Evolutionary conservation across 2,329 filamentous ascomycete species (phyloP).

Genomic region (Didymella glomerata): DNA sequence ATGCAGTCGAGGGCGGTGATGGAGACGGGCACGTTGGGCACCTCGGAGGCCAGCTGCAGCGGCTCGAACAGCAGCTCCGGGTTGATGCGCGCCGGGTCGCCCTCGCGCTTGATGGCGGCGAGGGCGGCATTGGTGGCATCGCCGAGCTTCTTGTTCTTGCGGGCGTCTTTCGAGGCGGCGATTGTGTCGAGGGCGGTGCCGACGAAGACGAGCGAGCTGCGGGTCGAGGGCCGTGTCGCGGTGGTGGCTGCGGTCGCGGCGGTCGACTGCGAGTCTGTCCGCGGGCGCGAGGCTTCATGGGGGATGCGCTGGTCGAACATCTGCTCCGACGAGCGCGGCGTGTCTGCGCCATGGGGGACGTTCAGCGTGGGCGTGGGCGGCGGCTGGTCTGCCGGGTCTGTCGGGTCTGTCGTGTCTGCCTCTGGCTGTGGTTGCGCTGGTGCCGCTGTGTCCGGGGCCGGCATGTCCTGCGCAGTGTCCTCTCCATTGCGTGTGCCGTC

Average conservation of each 20-base stretch:
- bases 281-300: conserved; percentile 48
- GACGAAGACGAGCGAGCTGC: conserved; percentile 96
- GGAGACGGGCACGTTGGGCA: conserved; percentile 82
- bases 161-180: conserved; percentile 87
- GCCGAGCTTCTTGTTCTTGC: conserved; percentile 82
- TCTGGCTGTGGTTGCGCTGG: background rate
- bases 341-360: conserved; percentile 37
- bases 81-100: conserved; percentile 81
- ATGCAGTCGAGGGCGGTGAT: conserved; percentile 96
- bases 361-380: conserved; percentile 27
- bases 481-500: background rate
- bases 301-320: conserved; percentile 48
- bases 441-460: conserved; percentile 26
- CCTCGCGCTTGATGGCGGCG: conserved; percentile 80
- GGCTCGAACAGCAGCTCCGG: conserved; percentile 93
- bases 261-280: conserved; percentile 70
- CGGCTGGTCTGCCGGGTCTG: background rate
- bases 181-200: conserved; percentile 93
- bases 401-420: background rate
- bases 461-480: conserved; percentile 15
- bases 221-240: conserved; percentile 66
- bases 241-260: conserved; percentile 57
- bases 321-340: conserved; percentile 44
- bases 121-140: conserved; percentile 84
- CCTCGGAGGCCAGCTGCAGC: conserved; percentile 86